These are phyloP conservation scores for Lichina pygmaea DNA, from an alignment of 495 filamentous ascomycete genomes.

Conservation along the genomic window DNA sequence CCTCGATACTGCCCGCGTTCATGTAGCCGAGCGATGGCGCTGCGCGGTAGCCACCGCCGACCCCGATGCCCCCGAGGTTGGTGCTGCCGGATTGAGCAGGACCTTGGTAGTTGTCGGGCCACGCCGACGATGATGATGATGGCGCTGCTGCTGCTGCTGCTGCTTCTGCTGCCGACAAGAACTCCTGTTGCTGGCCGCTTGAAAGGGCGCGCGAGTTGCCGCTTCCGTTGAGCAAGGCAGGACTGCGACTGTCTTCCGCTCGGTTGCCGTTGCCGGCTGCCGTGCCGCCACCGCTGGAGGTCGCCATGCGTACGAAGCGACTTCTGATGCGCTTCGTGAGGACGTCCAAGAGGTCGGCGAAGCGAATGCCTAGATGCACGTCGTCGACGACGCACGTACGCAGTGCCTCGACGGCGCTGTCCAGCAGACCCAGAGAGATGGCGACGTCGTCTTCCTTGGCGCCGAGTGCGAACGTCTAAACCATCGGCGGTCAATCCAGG, in stretches of 20 bases:
- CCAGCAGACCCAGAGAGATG: slow-evolving; percentile 54
- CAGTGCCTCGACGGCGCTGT: slow-evolving; percentile 52
- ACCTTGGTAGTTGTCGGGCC: neutral
- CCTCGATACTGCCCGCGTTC: too few relatives aligned
- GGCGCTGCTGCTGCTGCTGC: too few relatives aligned
- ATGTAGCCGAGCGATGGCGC: too few relatives aligned
- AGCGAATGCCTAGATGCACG: slow-evolving; percentile 79
- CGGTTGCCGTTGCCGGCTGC: slow-evolving; percentile 4
- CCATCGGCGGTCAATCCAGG: neutral
- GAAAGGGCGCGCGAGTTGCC: neutral
- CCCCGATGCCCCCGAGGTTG: too few relatives aligned
- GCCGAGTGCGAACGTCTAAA: slow-evolving; percentile 71
- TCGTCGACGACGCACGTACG: slow-evolving; percentile 78
- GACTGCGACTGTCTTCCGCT: neutral
- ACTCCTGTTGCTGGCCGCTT: neutral
- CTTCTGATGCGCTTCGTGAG: slow-evolving; percentile 12
- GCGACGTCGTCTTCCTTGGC: slow-evolving; percentile 73
- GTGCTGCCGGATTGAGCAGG: too few relatives aligned
- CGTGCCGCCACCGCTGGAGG: slow-evolving; percentile 5
- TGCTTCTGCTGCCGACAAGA: neutral
- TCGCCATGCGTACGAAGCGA: slow-evolving; percentile 13
- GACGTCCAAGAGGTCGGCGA: slow-evolving; percentile 69
- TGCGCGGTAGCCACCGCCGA: too few relatives aligned
- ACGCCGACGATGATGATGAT: neutral
- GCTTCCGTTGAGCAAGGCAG: neutral